Base-by-base conservation (phyloP, 345 rosid genomes). In the Erucastrum elatum region DNA sequence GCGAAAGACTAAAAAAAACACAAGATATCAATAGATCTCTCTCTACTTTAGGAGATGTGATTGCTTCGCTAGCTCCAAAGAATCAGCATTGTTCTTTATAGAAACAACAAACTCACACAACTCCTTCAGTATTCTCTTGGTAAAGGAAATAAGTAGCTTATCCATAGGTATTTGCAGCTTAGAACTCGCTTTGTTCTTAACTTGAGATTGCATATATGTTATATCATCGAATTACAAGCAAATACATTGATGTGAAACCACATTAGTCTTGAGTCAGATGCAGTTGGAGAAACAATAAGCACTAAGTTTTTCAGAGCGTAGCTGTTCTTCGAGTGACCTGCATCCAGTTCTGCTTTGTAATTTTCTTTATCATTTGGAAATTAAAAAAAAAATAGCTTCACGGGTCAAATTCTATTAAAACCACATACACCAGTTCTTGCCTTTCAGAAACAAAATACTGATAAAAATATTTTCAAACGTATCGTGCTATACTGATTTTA, bases 101-200 rank as follows among this genome's bases (percentile, higher is more conserved):
- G 98, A 83, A 94, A 94, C 84, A 94, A 98, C 90, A 94, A 94
- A 77, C 97, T 94, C 74, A 94, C 98, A 35, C 98, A 94, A 69
- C 87, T 94, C 51, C 98, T 94, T 73, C 98, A 94, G 76, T 97
- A 94, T 68, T 92, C 98, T 74, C 95, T 94, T 46, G 98, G 98
- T 94, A 88, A 79, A 69, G 74, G 9, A 37, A 25, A 37, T 21
- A 21, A 39, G 4, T 5, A 51, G 29, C 2, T 6, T 8, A 27
- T 51, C 62, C 65, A 6, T 30, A 11, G 46, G 37, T 68, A 68
- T 29, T 63, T 37, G 53, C 66, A 39, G 53, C 31, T 55, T 63
- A 69, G 29, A 67, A 15, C 61, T 76, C 58, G 1, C 15, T 16
- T 61, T 65, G 64, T 27, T 49, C 62, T 66, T 44, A 70, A 75